These are phyloP conservation scores for Apiotrichum siamense DNA, from an alignment of 1,284 basidiomycete genomes.

Conservation along the genomic window DNA sequence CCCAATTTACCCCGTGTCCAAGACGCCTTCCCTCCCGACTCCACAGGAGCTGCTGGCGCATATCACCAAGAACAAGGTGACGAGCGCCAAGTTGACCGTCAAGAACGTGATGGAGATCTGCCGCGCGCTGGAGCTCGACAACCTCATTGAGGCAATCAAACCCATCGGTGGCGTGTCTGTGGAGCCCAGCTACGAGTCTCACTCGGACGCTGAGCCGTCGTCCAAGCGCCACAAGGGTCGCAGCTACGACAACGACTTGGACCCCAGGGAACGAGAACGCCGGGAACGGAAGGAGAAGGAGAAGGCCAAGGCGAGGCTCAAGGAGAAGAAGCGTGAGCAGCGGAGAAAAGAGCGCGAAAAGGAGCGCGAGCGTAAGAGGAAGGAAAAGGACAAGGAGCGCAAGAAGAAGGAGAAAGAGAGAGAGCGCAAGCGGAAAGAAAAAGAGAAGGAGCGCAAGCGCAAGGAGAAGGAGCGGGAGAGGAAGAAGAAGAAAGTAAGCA, in stretches of 20 bases:
- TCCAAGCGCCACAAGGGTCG: conserved; percentile 17
- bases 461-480: conserved; percentile 29
- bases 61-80: conserved; percentile 29
- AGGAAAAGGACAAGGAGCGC: conserved; percentile 28
- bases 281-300: conserved; percentile 20
- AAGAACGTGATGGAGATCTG: conserved; percentile 47
- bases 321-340: conserved; percentile 19
- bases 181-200: conserved; percentile 13
- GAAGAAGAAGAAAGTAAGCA: conserved; percentile 26
- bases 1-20: conserved; percentile 30
- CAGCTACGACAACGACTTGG: conserved; percentile 20
- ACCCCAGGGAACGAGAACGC: conserved; percentile 24
- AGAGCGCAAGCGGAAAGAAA: conserved; percentile 22
- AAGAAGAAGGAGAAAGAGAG: conserved; percentile 27
- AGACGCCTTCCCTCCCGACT: conserved; percentile 28
- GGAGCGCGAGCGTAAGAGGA: conserved; percentile 27
- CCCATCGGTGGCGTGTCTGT: conserved; percentile 34
- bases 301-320: conserved; percentile 22
- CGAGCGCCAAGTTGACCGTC: conserved; percentile 29
- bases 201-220: conserved; percentile 18
- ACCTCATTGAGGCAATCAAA: conserved; percentile 43
- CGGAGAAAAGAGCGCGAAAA: conserved; percentile 21
- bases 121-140: conserved; percentile 44
- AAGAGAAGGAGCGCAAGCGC: conserved; percentile 26
- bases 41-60: conserved; percentile 31